Base-by-base conservation (phyloP, 2,329 filamentous ascomycete species). In the Cladosporium sp. region DNA sequence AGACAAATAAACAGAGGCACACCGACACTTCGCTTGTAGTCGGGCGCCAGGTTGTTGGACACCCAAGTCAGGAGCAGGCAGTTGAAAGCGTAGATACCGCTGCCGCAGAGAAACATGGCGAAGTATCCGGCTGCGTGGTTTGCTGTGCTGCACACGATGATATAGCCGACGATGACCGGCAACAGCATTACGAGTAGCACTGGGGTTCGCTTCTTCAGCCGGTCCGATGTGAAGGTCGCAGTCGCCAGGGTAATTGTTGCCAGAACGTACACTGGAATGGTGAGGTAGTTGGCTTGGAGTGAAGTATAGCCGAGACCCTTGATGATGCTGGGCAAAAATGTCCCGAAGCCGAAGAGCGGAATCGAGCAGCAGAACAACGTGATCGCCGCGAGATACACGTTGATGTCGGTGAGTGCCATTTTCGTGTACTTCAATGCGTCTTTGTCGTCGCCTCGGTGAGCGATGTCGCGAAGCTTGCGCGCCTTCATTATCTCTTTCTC, bases 41-140 rank as follows among this genome's bases (percentile, higher is more conserved):
- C 82, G 5, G 83, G 84, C 2, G 83, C 83, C 58, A 87, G 84
- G 69, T 87, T 87, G 73, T 84, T 85, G n/a, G 81, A 81, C 65
- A 86, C 86, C 85, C 85, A 87, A 31, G 85, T 83, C 64, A 86
- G 79, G 50, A 82, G 82, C 35, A 85, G 80, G 7, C 85, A 84
- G 3, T 86, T 83, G 67, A 85, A 83, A 37, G 85, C 82, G 73
- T 86, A 87, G 21, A 70, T 69, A 1, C 70, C 66, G 8, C 67
- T 67, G 1, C 68, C 67, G 10, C 70, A 70, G 59, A 76, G 68
- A 63, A 76, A 75, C 57, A 75, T 69, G 14, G 71, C 74, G 10
- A 72, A 72, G 60, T 75, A 75, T 2, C 68, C 71, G 23, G 71
- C 69, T 12, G 70, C 69, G 18, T 66, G 67, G 55, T 71, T 73